phyloP scores from a whole-genome alignment of 306 rosid species.

The Rosa multiflora region DNA sequence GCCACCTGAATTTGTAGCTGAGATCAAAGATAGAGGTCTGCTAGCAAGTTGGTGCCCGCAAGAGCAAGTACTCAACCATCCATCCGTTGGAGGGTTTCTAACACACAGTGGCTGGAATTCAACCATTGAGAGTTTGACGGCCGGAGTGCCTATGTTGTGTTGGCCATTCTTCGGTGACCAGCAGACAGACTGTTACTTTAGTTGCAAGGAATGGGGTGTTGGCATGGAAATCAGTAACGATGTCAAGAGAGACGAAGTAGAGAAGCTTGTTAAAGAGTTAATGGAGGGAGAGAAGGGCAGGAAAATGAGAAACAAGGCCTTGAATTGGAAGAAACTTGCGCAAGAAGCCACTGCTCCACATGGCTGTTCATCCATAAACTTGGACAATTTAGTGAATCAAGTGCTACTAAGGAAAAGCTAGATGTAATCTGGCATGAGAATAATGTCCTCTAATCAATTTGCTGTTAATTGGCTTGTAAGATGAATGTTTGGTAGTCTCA shows the following conservation, averaged over 20 bases:
- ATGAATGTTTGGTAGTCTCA: background rate
- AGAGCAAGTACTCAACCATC: slow-evolving; percentile 27
- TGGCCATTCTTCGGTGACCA: slow-evolving; percentile 23
- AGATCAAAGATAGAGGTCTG: slow-evolving; percentile 6
- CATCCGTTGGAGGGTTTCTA: slow-evolving; percentile 18
- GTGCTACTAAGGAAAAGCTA: background rate
- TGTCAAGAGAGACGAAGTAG: slow-evolving; percentile 25
- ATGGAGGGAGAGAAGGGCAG: slow-evolving; percentile 22
- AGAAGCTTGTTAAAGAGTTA: slow-evolving; percentile 17
- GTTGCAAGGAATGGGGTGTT: slow-evolving; percentile 21
- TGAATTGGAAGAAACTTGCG: slow-evolving; percentile 24
- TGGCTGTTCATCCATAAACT: slow-evolving; percentile 7
- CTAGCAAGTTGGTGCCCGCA: slow-evolving; percentile 22
- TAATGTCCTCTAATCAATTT: background rate
- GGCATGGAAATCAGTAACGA: slow-evolving; percentile 22
- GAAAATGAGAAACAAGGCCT: slow-evolving; percentile 21
- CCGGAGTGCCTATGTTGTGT: slow-evolving; percentile 24
- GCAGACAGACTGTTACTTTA: slow-evolving; percentile 18
- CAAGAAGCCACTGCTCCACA: slow-evolving; percentile 15
- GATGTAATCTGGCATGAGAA: background rate
- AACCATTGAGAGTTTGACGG: slow-evolving; percentile 11
- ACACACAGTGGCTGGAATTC: slow-evolving; percentile 33
- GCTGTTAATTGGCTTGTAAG: background rate
- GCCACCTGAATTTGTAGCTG: slow-evolving; percentile 10
- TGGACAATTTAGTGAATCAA: background rate